Evolutionary conservation across 768 basidiomycete genomes (phyloP), one percentile per base, ranked within the genome.

Genomic region (Tubosaeta sp.): DNA sequence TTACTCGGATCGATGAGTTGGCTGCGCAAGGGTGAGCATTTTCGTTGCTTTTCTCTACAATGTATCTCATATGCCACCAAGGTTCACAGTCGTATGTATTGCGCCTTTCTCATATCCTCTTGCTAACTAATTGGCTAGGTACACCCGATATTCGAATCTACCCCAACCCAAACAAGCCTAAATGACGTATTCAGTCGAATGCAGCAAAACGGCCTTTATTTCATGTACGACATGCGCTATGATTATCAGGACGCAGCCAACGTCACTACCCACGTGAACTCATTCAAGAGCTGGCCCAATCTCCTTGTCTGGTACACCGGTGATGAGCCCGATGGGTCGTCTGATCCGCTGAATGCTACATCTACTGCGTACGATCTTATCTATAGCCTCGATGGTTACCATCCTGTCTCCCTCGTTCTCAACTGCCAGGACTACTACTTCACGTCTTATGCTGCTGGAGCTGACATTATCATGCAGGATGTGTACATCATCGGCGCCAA

Each of bases 221-320:
- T 91, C 43, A 88, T 90, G 81, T 91, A 89, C 58, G 87, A 91
- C 64, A 88, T 91, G 88, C 78, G 88, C 55, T 74, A 68, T 78
- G 75, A 74, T 1, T 91, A 89, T 71, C 78, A 76, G 74, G 80
- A 89, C 59, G 58, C 69, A 11, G 74, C 77, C 22, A 74, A 77
- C 4, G 81, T 91, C 22, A 80, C 78, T 0, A 76, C 76, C 39
- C 77, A 91, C 68, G 87, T 91, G 17, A 82, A 83, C 56, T 70
- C 67, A 34, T 77, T 88, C 70, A 87, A 86, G 64, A 76, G 75
- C 32, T 77, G 85, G 38, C 70, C 81, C 0, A 89, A 87, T 56
- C 76, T 91, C 25, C 70, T 89, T 19, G 64, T 83, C 3, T 86
- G 84, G 82, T 87, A 87, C 61, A 86, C 84, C 1, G 83, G 75